A percentile compares a stretch with the other conserved stretches of the same genome.
phyloP scores from a whole-genome alignment of 23 red algal species.

The Gracilaria domingensis region DNA sequence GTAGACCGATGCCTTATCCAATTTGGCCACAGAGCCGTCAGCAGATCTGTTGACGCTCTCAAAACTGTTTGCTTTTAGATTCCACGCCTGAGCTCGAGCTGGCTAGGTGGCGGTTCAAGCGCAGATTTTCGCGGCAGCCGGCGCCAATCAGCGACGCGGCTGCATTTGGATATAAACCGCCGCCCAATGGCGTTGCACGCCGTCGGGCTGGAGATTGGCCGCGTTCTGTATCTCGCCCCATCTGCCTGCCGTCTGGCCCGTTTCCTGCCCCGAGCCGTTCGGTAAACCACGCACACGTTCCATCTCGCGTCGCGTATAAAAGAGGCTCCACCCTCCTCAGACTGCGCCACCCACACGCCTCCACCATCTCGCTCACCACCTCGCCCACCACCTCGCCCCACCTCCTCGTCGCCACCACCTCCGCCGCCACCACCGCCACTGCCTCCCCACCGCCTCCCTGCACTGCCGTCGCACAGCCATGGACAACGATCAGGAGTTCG shows the following conservation, averaged over 20 bases:
- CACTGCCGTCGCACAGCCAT: not conserved
- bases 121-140: not conserved
- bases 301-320: not conserved
- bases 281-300: not conserved
- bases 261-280: constrained; percentile 1
- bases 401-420: not conserved
- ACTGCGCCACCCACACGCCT: not conserved
- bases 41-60: not conserved
- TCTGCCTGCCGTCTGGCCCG: not conserved
- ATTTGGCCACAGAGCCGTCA: constrained; percentile 75
- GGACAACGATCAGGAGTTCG: constrained; percentile 33
- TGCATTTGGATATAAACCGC: not conserved
- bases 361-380: not conserved
- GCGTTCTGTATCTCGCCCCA: constrained; percentile 7
- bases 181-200: constrained; percentile 6
- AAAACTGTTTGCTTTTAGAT: not conserved
- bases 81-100: not conserved
- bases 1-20: constrained; percentile 86
- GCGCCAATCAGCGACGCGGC: not conserved
- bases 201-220: not conserved
- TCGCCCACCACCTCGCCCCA: not conserved
- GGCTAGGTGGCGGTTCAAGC: not conserved
- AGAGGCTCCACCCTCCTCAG: not conserved
- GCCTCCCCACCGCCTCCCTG: not conserved
- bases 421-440: not conserved